These are phyloP conservation scores for Bassia scoparia DNA, from an alignment of 148 eudicot genomes.

Conservation along the genomic window DNA sequence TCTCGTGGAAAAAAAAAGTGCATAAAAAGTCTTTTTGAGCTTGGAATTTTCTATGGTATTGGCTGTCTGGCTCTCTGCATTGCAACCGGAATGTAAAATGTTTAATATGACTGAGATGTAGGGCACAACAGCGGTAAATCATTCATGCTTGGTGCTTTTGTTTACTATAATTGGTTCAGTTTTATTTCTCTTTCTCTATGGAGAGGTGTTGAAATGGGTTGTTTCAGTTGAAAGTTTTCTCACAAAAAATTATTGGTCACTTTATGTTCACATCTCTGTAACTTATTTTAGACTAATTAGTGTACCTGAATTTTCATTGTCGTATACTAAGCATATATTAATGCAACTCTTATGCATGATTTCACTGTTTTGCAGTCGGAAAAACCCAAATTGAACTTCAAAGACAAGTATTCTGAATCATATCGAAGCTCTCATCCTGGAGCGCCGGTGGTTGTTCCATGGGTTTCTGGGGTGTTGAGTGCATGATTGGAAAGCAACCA, in stretches of 20 bases:
- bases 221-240: no score
- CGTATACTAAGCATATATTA: no score
- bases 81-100: no score
- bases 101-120: no score
- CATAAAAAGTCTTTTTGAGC: background rate
- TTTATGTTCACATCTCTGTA: background rate
- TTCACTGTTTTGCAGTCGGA: conserved; percentile 55
- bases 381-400: conserved; percentile 61
- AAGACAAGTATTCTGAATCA: conserved; percentile 71
- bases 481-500: conserved; percentile 16
- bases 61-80: no score
- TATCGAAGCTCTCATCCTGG: conserved; percentile 66
- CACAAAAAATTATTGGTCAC: background rate
- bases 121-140: no score
- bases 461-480: conserved; percentile 74
- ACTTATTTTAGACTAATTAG: background rate
- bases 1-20: background rate
- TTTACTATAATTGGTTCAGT: background rate
- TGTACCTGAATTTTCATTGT: background rate
- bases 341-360: background rate
- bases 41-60: no score
- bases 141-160: background rate
- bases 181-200: background rate
- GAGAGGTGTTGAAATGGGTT: no score
- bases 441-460: conserved; percentile 76